Evolutionary conservation across 164 flowering plant genomes (phyloP).

Genomic region (Amborella trichopoda): DNA sequence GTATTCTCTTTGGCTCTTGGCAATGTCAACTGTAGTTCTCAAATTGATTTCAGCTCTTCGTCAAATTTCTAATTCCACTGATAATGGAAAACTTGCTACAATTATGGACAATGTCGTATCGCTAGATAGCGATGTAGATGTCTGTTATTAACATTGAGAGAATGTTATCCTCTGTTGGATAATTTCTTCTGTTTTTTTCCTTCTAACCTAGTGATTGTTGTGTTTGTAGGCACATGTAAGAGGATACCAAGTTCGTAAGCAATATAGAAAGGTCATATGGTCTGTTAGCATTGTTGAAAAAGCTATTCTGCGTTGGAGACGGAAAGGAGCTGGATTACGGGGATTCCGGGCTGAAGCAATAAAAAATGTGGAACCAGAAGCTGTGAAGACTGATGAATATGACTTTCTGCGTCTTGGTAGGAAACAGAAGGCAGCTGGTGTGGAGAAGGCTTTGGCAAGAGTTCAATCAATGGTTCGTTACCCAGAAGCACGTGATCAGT

Average conservation of each 20-base stretch:
- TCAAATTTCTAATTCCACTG: too few species aligned
- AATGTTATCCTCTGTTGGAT: too few species aligned
- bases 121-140: too few species aligned
- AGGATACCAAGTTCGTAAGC: conserved; percentile 72
- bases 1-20: too few species aligned
- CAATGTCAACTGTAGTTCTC: too few species aligned
- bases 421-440: conserved; percentile 44
- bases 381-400: conserved; percentile 51
- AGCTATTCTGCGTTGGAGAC: conserved; percentile 83
- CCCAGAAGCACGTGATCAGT: conserved; percentile 79
- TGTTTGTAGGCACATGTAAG: conserved; percentile 64
- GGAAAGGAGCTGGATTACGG: conserved; percentile 65
- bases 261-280: conserved; percentile 54
- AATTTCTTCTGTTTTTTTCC: too few species aligned
- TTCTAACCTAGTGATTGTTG: not conserved
- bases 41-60: too few species aligned
- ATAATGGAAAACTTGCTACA: too few species aligned
- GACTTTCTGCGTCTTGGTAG: conserved; percentile 58
- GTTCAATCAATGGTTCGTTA: conserved; percentile 75
- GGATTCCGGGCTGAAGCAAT: conserved; percentile 35
- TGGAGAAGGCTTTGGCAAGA: conserved; percentile 64
- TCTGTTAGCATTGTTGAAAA: conserved; percentile 85
- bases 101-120: too few species aligned
- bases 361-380: conserved; percentile 12
- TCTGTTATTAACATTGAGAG: too few species aligned